Evolutionary conservation across 1,284 basidiomycete species (phyloP), one percentile per base, ranked within the genome.

Genomic region (Ustilago sp.): DNA sequence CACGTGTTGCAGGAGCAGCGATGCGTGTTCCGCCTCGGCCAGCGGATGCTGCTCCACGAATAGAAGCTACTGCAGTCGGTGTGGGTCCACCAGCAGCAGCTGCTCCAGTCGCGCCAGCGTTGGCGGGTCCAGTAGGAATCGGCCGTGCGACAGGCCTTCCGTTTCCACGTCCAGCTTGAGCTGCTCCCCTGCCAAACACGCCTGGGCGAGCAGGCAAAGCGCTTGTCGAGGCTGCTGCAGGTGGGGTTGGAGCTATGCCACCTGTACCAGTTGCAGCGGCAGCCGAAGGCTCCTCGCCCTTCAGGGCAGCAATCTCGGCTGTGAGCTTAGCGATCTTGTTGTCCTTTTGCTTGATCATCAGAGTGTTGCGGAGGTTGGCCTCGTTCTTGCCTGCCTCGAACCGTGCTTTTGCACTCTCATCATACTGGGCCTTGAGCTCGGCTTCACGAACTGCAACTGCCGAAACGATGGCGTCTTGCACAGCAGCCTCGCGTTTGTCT

Each of bases 381-480:
- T 85, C 84, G 58, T 82, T 79, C 73, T 85, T 85, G 32, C 82
- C 84, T 34, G 81, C 83, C 39, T 82, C 80, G 68, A 82, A 82
- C 3, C 83, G 81, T n/a, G 81, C 68, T 45, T 83, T 77, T 32
- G 81, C 76, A 31, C 57, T 70, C 50, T 71, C 71, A 63, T 85
- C 79, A 68, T 83, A 71, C 50, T 79, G 75, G 8, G 74, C 63
- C 34, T 80, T 77, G 47, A 81, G 76, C 43, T 85, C 83, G 15
- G 60, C 64, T 63, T 82, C 81, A 60, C 82, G 80, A 31, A 79
- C 77, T 32, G 74, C 51, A 32, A 85, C 59, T 1, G 83, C 83
- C 2, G 79, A 72, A 15, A 81, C 60, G 35, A 79, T 68, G 36
- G 77, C 77, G 9, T 72, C 68, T 31, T 69, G 60, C 2, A 73